Conservation (phyloP, 2,329 filamentous ascomycete species). For the Colletotrichum sp. region DNA sequence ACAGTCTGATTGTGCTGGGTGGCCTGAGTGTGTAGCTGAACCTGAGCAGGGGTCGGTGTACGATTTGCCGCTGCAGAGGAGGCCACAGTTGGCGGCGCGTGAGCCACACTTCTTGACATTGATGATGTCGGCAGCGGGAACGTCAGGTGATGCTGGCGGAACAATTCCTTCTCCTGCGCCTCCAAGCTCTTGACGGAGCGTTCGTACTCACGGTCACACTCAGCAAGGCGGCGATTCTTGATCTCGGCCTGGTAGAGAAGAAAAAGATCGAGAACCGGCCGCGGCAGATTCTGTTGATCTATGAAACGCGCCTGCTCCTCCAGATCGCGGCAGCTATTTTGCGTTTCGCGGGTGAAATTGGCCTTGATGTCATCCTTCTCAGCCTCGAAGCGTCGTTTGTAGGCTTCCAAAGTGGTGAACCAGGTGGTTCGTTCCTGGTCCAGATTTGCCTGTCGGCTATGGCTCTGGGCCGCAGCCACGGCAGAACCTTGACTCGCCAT, state of each 20-base stretch:
- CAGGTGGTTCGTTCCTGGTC: conserved; percentile 11
- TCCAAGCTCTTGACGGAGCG: neutral
- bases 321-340: neutral
- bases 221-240: conserved; percentile 1
- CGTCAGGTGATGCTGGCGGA: neutral
- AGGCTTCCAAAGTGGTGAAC: neutral
- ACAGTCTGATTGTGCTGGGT: neutral
- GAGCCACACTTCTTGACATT: neutral
- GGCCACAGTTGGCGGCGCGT: neutral
- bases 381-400: conserved; percentile 6
- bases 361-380: neutral
- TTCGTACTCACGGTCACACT: neutral
- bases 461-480: neutral
- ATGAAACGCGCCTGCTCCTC: neutral
- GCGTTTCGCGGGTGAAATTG: neutral
- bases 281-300: neutral
- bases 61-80: neutral
- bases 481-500: neutral
- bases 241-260: conserved; percentile 5
- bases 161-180: neutral
- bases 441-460: neutral
- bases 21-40: neutral
- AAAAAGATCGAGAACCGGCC: neutral
- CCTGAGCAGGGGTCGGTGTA: neutral
- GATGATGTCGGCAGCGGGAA: neutral